Evolutionary conservation across 495 filamentous ascomycete genomes (phyloP).

Genomic region (Xylaria nigripes): DNA sequence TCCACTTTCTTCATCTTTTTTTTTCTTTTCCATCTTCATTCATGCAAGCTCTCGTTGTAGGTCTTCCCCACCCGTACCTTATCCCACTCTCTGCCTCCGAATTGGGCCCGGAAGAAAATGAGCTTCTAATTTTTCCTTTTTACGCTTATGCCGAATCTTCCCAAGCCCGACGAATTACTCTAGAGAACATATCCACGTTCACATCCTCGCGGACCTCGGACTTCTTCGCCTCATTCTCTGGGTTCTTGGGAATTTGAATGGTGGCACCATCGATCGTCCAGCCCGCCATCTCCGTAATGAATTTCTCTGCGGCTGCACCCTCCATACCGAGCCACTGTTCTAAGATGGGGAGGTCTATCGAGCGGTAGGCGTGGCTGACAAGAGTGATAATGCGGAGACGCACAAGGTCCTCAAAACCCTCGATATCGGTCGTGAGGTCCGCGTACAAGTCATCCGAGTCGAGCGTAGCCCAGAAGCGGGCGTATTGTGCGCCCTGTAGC

Average conservation of each 20-base stretch:
- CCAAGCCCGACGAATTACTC: conserved; percentile 77
- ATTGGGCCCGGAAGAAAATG: background rate
- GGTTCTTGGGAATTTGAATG: conserved; percentile 74
- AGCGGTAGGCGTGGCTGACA: conserved; percentile 78
- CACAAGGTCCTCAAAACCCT: conserved; percentile 94
- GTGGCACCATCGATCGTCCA: conserved; percentile 61
- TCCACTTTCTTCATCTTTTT: conserved; percentile 12
- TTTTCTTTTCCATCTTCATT: background rate
- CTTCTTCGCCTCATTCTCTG: conserved; percentile 97
- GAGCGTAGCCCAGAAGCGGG: conserved; percentile 84
- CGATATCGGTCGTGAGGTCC: conserved; percentile 86
- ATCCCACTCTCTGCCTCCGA: no score
- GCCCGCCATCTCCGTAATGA: conserved; percentile 73
- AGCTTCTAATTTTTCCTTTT: background rate
- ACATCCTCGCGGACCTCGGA: conserved; percentile 94
- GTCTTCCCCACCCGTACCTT: no score
- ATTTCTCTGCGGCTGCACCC: conserved; percentile 63
- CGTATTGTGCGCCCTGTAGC: conserved; percentile 79
- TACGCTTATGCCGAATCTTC: conserved; percentile 67
- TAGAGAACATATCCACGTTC: conserved; percentile 79
- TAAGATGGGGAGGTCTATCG: conserved; percentile 65
- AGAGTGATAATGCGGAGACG: conserved; percentile 84
- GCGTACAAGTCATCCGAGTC: conserved; percentile 94
- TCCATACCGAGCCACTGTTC: conserved; percentile 85
- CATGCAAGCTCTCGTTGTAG: no score